These are phyloP conservation scores for Lachnellula arida DNA, from an alignment of 2,329 filamentous ascomycete species.

Conservation along the genomic window DNA sequence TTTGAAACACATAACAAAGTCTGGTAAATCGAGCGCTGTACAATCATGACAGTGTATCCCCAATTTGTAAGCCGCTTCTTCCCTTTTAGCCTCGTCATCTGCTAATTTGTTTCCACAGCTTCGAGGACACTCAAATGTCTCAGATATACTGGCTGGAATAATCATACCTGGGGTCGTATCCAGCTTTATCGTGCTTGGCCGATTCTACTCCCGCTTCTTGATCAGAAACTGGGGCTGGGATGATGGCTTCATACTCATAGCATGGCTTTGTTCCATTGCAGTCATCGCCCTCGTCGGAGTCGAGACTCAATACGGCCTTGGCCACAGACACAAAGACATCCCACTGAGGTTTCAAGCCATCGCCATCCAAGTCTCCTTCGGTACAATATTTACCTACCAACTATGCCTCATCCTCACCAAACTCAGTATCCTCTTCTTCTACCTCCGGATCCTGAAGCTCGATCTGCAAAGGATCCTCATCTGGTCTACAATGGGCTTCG, in stretches of 20 bases:
- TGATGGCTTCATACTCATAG: not conserved
- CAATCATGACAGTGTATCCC: not conserved
- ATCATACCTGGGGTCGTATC: not conserved
- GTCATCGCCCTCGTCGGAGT: not conserved
- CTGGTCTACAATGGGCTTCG: not conserved
- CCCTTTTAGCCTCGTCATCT: not conserved
- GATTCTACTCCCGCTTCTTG: not conserved
- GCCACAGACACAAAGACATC: not conserved
- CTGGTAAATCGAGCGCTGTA: not conserved
- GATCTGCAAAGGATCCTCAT: not conserved
- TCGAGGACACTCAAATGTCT: not conserved
- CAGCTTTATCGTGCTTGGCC: not conserved
- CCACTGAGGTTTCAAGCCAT: not conserved
- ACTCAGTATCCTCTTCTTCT: slow-evolving; percentile 3
- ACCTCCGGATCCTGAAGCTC: slow-evolving; percentile 1
- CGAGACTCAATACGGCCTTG: not conserved
- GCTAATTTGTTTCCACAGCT: not conserved
- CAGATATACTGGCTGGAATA: not conserved
- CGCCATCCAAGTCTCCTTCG: not conserved
- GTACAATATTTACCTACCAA: not conserved
- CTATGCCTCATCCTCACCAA: slow-evolving; percentile 1
- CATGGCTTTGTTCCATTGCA: not conserved
- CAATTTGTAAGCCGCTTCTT: not conserved
- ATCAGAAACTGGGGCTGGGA: not conserved
- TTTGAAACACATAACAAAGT: not conserved